These are phyloP conservation scores for Ambrosia artemisiifolia DNA, from an alignment of 129 eudicot species.

Conservation along the genomic window DNA sequence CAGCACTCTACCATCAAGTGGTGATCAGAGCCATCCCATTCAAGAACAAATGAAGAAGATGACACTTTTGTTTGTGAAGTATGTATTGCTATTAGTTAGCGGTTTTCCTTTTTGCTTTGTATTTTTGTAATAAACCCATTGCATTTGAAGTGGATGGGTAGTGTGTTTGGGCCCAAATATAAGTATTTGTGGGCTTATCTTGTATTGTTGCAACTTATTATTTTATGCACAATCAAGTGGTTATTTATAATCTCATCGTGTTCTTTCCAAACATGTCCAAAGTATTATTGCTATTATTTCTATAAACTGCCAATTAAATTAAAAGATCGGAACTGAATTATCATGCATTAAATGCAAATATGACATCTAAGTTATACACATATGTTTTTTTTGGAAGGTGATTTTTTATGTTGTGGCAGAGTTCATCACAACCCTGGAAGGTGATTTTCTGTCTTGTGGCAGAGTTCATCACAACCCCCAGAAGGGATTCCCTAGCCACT, in stretches of 20 bases:
- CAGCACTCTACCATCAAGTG: conserved; percentile 68
- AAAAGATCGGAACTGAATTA: too few relatives aligned
- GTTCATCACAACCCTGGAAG: too few relatives aligned
- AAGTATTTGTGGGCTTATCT: conserved; percentile 24
- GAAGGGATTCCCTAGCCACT: too few relatives aligned
- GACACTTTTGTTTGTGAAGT: not conserved
- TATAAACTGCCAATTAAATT: too few relatives aligned
- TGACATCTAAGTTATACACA: too few relatives aligned
- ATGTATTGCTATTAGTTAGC: not conserved
- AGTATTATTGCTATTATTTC: too few relatives aligned
- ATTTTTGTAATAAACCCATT: conserved; percentile 6
- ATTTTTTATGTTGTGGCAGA: too few relatives aligned
- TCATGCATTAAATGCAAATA: too few relatives aligned
- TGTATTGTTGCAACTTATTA: conserved; percentile 4
- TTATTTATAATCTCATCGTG: not conserved
- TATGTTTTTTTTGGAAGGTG: too few relatives aligned
- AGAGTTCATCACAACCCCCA: too few relatives aligned
- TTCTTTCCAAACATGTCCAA: not conserved
- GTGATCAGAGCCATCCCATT: conserved; percentile 84
- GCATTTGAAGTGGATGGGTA: conserved; percentile 13
- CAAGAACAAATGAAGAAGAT: conserved; percentile 39
- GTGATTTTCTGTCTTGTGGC: too few relatives aligned
- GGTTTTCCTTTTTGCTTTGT: not conserved
- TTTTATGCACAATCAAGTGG: conserved; percentile 5
- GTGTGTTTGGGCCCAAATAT: not conserved